A percentile compares a stretch with the other conserved stretches of the same genome.
phyloP scores from a whole-genome alignment of 2,329 filamentous ascomycete genomes.

The Grosmannia clavigera region DNA sequence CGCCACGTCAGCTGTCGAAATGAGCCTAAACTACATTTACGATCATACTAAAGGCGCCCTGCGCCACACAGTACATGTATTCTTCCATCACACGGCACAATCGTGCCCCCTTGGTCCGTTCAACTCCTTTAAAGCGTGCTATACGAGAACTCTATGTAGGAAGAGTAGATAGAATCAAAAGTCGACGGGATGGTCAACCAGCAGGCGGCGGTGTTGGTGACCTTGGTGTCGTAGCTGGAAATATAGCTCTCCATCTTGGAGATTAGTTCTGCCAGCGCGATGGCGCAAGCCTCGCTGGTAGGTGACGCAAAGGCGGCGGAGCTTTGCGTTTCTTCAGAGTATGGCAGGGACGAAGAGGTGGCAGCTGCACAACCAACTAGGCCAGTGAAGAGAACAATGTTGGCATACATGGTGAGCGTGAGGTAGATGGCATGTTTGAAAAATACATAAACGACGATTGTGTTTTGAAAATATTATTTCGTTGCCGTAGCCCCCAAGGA shows the following conservation, averaged over 20 bases:
- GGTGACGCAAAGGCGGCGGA: slow-evolving; percentile 6
- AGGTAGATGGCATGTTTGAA: no score
- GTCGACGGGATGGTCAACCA: slow-evolving; percentile 13
- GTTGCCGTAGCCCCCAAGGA: no score
- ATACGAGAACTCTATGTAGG: slow-evolving; percentile 2
- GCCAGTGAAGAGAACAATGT: background rate
- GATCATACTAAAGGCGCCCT: no score
- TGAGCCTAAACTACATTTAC: no score
- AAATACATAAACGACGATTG: no score
- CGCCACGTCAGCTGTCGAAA: no score
- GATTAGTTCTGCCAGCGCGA: slow-evolving; percentile 11
- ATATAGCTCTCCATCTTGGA: slow-evolving; percentile 12
- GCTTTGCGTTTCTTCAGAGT: background rate
- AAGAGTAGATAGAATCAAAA: slow-evolving; percentile 14
- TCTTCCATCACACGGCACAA: no score
- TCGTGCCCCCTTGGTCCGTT: no score
- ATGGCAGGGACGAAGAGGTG: slow-evolving; percentile 5
- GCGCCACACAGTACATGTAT: no score
- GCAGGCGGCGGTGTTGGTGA: slow-evolving; percentile 15
- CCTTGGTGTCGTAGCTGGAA: background rate
- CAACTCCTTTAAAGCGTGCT: background rate
- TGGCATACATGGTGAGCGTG: background rate
- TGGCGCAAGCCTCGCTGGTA: slow-evolving; percentile 9
- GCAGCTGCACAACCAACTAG: slow-evolving; percentile 13
- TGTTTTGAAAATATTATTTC: no score